A percentile compares a stretch with the other conserved stretches of the same genome.
These are phyloP conservation scores for Dictyophora rubrovolvata DNA, from an alignment of 768 basidiomycete genomes.

Conservation along the genomic window DNA sequence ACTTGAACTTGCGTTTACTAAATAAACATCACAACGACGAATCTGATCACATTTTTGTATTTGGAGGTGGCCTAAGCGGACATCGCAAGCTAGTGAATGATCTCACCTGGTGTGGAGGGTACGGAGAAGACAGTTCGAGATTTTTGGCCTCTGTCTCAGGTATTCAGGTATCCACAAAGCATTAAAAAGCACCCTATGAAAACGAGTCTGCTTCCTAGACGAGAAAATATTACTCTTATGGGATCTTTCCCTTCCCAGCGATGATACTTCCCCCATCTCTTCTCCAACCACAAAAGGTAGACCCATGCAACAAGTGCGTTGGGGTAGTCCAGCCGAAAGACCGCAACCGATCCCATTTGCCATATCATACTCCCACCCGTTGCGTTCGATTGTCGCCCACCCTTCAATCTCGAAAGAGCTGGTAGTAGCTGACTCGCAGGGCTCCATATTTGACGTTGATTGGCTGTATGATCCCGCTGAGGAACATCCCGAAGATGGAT, in stretches of 20 bases:
- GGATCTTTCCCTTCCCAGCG: constrained; percentile 41
- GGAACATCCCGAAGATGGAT: constrained; percentile 34
- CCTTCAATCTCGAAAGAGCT: constrained; percentile 68
- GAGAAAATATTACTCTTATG: constrained; percentile 82
- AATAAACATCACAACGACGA: constrained; percentile 38
- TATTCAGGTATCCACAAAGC: constrained; percentile 18
- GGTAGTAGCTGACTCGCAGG: constrained; percentile 64
- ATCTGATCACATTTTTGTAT: constrained; percentile 47
- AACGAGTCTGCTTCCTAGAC: constrained; percentile 29
- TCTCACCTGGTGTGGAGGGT: constrained; percentile 72
- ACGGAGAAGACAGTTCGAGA: constrained; percentile 51
- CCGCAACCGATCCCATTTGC: constrained; percentile 72
- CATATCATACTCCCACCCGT: constrained; percentile 62
- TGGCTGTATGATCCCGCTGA: constrained; percentile 60
- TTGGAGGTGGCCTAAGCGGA: constrained; percentile 73
- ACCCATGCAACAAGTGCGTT: constrained; percentile 16
- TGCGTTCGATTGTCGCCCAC: constrained; percentile 60
- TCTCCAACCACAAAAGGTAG: constrained; percentile 26
- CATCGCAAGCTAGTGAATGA: constrained; percentile 73
- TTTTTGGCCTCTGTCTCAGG: constrained; percentile 80
- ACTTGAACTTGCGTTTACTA: constrained; percentile 64
- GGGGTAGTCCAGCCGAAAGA: constrained; percentile 27
- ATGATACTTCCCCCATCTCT: constrained; percentile 25
- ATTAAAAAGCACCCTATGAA: not conserved
- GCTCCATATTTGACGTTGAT: constrained; percentile 69